Evolutionary conservation across 192 early-diverging fungal species (phyloP).

Genomic region (Gonapodya prolifera): DNA sequence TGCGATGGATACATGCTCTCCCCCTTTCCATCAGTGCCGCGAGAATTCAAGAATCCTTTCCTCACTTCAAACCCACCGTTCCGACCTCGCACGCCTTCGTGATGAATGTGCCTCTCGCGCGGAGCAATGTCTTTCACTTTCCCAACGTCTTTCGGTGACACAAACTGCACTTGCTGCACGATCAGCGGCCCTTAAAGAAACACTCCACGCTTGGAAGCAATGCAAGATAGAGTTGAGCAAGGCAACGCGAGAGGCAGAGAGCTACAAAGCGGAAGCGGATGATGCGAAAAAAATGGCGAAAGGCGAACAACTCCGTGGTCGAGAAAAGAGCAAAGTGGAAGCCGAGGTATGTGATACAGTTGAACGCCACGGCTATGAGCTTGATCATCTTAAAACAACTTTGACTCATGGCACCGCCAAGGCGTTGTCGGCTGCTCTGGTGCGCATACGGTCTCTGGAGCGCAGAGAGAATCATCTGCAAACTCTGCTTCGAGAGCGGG

Average conservation of each 20-base stretch:
- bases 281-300: neutral
- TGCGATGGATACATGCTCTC: neutral
- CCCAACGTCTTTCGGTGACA: neutral
- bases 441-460: too few species aligned
- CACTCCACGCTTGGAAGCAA: neutral
- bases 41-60: neutral
- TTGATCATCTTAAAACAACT: too few species aligned
- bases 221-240: neutral
- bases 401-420: too few species aligned
- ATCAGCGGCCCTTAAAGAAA: neutral
- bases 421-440: too few species aligned
- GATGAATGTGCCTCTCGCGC: neutral
- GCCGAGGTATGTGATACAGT: too few species aligned
- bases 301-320: neutral
- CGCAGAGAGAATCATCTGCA: too few species aligned
- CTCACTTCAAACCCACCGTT: neutral
- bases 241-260: neutral
- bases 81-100: neutral
- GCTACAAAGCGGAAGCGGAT: neutral
- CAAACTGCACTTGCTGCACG: neutral
- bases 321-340: too few species aligned
- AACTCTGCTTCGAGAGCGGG: too few species aligned
- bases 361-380: too few species aligned
- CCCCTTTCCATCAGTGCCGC: neutral
- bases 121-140: neutral